Conservation (phyloP, 176 grass and related monocot species). For the Carex parvula region DNA sequence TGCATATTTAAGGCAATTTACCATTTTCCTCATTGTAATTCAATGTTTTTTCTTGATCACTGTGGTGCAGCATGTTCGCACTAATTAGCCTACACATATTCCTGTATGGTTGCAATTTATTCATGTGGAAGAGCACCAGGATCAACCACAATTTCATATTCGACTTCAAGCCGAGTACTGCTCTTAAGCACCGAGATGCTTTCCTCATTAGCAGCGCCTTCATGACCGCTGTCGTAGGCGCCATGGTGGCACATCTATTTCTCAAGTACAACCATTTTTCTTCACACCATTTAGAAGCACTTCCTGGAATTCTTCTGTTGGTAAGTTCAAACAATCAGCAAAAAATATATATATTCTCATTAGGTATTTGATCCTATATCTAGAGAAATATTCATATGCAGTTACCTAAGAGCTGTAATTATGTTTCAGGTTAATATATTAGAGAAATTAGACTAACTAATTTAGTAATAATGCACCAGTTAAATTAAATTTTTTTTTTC, state of each 20-base stretch:
- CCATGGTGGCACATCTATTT: constrained; percentile 65
- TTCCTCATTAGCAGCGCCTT: constrained; percentile 82
- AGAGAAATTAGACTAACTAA: neutral
- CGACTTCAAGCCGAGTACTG: constrained; percentile 55
- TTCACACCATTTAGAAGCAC: constrained; percentile 36
- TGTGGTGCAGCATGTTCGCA: constrained; percentile 69
- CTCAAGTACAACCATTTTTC: constrained; percentile 46
- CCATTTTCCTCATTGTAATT: neutral
- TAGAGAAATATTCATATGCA: neutral
- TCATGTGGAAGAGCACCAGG: constrained; percentile 75
- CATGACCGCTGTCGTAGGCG: constrained; percentile 61
- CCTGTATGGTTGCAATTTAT: constrained; percentile 86
- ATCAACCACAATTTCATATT: constrained; percentile 95
- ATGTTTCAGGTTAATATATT: neutral
- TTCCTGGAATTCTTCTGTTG: constrained; percentile 66
- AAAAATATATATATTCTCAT: too few relatives aligned
- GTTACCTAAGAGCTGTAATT: neutral
- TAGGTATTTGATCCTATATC: neutral
- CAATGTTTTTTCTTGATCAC: neutral
- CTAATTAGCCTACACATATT: constrained; percentile 89
- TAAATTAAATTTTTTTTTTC: neutral
- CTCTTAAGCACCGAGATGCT: constrained; percentile 69
- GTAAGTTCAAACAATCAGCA: constrained; percentile 23
- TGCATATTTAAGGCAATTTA: neutral
- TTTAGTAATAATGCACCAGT: neutral